Conservation (phyloP, 805 yeast genomes). For the Starmera quercuum region DNA sequence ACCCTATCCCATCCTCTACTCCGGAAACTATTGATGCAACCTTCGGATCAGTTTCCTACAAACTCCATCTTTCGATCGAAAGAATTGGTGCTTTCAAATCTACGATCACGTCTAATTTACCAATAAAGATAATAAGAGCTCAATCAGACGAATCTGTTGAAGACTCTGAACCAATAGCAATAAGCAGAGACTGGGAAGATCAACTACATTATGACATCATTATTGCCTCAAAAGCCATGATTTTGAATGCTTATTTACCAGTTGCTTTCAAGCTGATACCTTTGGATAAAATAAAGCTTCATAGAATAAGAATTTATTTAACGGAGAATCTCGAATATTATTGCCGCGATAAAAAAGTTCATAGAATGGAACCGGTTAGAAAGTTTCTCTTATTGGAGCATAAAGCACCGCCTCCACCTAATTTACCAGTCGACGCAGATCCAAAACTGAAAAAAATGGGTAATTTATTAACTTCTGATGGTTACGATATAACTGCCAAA, state of each 20-base stretch:
- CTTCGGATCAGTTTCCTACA: slow-evolving; percentile 74
- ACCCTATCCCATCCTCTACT: slow-evolving; percentile 69
- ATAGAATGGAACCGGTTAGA: slow-evolving; percentile 83
- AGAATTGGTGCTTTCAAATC: slow-evolving; percentile 84
- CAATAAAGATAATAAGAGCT: slow-evolving; percentile 63
- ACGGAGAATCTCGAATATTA: slow-evolving; percentile 90
- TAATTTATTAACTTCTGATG: slow-evolving; percentile 26
- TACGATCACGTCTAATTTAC: slow-evolving; percentile 55
- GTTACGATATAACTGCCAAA: slow-evolving; percentile 56
- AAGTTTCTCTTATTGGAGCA: slow-evolving; percentile 79
- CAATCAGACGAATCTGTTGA: slow-evolving; percentile 76
- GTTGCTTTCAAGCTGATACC: slow-evolving; percentile 81
- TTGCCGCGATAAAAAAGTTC: slow-evolving; percentile 80
- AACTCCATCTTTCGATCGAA: slow-evolving; percentile 60
- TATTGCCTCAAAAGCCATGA: slow-evolving; percentile 82
- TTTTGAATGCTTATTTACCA: slow-evolving; percentile 78
- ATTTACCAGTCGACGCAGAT: slow-evolving; percentile 23
- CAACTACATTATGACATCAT: slow-evolving; percentile 84
- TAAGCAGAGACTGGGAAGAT: slow-evolving; percentile 90
- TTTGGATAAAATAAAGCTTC: slow-evolving; percentile 75
- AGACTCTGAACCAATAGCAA: slow-evolving; percentile 88
- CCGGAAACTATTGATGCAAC: slow-evolving; percentile 78
- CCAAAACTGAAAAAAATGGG: slow-evolving; percentile 34
- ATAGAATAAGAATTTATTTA: slow-evolving; percentile 75
- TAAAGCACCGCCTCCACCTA: slow-evolving; percentile 44